Conservation (phyloP, 495 filamentous ascomycete genomes). For the Penicillium lagena region DNA sequence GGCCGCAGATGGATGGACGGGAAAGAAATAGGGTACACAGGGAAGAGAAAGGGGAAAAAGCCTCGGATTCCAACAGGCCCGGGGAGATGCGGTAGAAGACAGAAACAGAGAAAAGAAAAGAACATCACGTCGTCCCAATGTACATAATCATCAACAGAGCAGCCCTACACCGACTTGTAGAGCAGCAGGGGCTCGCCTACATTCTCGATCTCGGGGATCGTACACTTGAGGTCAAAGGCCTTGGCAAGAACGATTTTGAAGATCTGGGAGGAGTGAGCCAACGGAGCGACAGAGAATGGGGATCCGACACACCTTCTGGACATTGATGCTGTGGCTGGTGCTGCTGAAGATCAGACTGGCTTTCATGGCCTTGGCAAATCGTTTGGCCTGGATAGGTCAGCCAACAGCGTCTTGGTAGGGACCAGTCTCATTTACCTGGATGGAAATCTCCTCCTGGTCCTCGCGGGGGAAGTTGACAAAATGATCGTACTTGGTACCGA, state of each 20-base stretch:
- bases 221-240: slow-evolving; percentile 97
- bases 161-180: slow-evolving; percentile 67
- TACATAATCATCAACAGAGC: slow-evolving; percentile 28
- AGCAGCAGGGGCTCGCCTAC: slow-evolving; percentile 93
- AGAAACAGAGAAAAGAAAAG: slow-evolving; percentile 1
- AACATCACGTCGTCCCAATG: slow-evolving; percentile 35
- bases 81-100: too few species aligned
- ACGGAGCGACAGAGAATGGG: neutral
- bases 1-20: slow-evolving; percentile 8
- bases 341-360: slow-evolving; percentile 96
- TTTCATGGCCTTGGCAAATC: slow-evolving; percentile 97
- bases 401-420: neutral
- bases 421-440: slow-evolving; percentile 55
- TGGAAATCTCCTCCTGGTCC: slow-evolving; percentile 96
- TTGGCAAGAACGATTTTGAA: slow-evolving; percentile 99
- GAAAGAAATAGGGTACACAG: slow-evolving; percentile 14
- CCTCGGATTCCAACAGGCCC: neutral
- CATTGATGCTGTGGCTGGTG: slow-evolving; percentile 98
- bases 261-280: slow-evolving; percentile 55
- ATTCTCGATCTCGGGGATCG: slow-evolving; percentile 97
- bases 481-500: slow-evolving; percentile 97
- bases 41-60: slow-evolving; percentile 1
- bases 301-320: slow-evolving; percentile 73
- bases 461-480: slow-evolving; percentile 97
- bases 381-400: slow-evolving; percentile 58